Evolutionary conservation across 768 basidiomycete species (phyloP), one percentile per base, ranked within the genome.

Genomic region (Mycena olivaceomarginata): DNA sequence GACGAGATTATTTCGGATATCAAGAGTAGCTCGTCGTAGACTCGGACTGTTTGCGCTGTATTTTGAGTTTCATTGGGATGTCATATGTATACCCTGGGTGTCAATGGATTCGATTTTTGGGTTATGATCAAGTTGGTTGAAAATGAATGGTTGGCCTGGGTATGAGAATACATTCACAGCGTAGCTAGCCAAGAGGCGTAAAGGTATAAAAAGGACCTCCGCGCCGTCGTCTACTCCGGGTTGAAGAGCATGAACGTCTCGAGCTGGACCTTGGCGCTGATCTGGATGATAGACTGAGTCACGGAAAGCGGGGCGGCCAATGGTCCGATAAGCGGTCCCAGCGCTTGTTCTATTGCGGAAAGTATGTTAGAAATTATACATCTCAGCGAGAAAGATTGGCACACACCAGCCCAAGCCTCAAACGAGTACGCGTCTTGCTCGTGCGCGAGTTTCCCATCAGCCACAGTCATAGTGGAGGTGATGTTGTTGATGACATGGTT

Each of bases 401-500:
- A 62, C 65, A 18, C 22, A 66, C 72, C 66, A 39, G 66, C 72
- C 72, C 72, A 74, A 5, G 65, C 72, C 46, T 57, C 57, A 39
- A 74, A 74, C 18, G 72, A 74, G 46, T 67, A 74, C 31, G 65
- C 31, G 15, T 74, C 72, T 39, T 60, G 57, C 56, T 74, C 72
- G 18, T 22, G 57, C 0, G 46, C 53, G n/a, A 74, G 31, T 16
- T 74, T 67, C 8, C 72, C 72, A 16, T 39, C 72, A 2, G 37
- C 15, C 0, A 74, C 46, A n/a, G 11, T 20, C 56, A 74, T 67
- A 13, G 65, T 74, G 45, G 72, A 67, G 57, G 72, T 74, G 57
- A 74, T 74, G 45, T 67, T 74, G 65, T 67, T 74, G 59, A 74
- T 74, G 66, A 59, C 57, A 16, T 67, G 65, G 56, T 67, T 67